Percentiles rank a stretch among this genome's conserved stretches.
Conservation (phyloP, 2,329 filamentous ascomycete genomes). For the Aspergillus sp. region DNA sequence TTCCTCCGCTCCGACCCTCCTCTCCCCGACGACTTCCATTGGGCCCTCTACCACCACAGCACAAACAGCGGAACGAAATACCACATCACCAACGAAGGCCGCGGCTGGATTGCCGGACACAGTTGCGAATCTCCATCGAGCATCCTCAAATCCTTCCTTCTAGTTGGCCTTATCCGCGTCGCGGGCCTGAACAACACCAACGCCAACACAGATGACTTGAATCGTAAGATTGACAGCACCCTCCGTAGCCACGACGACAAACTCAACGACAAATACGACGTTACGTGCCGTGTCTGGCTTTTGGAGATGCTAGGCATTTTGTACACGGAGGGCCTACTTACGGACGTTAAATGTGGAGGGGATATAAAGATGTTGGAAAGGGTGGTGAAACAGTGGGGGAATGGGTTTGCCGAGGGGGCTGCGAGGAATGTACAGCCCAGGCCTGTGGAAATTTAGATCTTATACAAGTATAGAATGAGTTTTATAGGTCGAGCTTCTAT, state of each 20-base stretch:
- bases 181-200: not conserved
- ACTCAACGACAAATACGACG: not conserved
- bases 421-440: not conserved
- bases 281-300: not conserved
- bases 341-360: not conserved
- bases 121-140: not conserved
- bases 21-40: constrained; percentile 28
- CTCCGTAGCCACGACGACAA: not conserved
- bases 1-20: constrained; percentile 26
- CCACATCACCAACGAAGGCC: constrained; percentile 21
- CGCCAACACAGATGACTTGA: not conserved
- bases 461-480: too few relatives aligned
- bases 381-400: not conserved
- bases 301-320: not conserved
- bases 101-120: constrained; percentile 11
- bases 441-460: not conserved
- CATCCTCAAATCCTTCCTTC: not conserved
- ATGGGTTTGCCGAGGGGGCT: not conserved
- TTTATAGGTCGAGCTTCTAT: not conserved
- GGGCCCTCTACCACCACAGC: constrained; percentile 27
- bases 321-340: not conserved
- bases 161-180: not conserved
- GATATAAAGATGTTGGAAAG: not conserved
- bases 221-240: not conserved
- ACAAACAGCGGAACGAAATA: constrained; percentile 22